Conservation (phyloP, 331 rosid genomes). For the Arachis monticola region DNA sequence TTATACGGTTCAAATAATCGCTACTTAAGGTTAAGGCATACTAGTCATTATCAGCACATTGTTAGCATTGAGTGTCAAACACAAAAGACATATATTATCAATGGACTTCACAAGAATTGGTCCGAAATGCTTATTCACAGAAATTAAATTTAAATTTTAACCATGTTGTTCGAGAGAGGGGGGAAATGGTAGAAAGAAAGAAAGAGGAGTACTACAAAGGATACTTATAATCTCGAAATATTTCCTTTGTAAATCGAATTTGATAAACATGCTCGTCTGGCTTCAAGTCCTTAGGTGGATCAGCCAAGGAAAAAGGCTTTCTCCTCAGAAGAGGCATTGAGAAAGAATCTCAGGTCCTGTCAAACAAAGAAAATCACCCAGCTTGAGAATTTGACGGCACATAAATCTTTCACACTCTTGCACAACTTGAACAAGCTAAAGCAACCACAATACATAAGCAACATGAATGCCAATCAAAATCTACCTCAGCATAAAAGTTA, state of each 20-base stretch:
- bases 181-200: not conserved
- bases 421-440: not conserved
- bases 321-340: constrained; percentile 85
- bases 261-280: constrained; percentile 72
- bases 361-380: constrained; percentile 39
- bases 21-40: constrained; percentile 64
- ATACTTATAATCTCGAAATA: constrained; percentile 84
- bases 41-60: constrained; percentile 27
- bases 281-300: constrained; percentile 74
- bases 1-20: constrained; percentile 73
- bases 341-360: constrained; percentile 40
- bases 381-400: constrained; percentile 39
- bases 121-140: constrained; percentile 21
- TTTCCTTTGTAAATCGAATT: constrained; percentile 88
- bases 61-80: constrained; percentile 12
- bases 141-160: constrained; percentile 35
- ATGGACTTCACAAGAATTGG: constrained; percentile 18
- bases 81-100: not conserved
- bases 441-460: constrained; percentile 17
- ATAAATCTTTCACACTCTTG: constrained; percentile 21
- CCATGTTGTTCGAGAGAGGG: constrained; percentile 5
- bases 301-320: constrained; percentile 68
- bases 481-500: not conserved
- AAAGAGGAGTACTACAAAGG: constrained; percentile 47
- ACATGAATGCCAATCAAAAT: constrained; percentile 22